Percentiles rank a stretch among this genome's conserved stretches.
phyloP scores from a whole-genome alignment of 2,329 filamentous ascomycete genomes.

The Seiridium unicorne region DNA sequence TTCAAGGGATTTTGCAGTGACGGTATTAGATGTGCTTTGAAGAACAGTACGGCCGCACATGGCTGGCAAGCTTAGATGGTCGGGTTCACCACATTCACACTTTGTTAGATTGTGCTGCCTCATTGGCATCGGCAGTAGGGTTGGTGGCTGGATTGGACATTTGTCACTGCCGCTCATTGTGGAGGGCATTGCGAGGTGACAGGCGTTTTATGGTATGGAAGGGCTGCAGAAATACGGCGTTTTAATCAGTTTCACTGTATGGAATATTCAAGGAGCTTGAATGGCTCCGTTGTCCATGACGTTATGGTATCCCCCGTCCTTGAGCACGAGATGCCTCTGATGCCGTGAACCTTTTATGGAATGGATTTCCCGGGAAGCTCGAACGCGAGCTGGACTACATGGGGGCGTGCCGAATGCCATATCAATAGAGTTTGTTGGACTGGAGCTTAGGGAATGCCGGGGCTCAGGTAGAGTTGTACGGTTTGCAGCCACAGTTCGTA shows the following conservation, averaged over 20 bases:
- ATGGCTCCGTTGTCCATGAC: neutral
- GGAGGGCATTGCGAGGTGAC: neutral
- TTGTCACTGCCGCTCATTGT: too few relatives aligned
- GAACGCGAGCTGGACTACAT: too few relatives aligned
- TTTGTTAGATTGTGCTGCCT: neutral
- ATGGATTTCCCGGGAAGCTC: too few relatives aligned
- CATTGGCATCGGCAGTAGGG: neutral
- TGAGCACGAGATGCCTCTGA: neutral
- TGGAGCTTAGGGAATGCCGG: neutral
- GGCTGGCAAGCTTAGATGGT: too few relatives aligned
- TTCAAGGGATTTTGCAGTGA: neutral
- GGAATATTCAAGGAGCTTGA: neutral
- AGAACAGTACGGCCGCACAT: neutral
- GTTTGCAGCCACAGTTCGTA: neutral
- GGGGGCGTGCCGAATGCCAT: neutral
- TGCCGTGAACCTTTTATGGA: too few relatives aligned
- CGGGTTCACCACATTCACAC: neutral
- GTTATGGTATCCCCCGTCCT: neutral
- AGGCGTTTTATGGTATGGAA: neutral
- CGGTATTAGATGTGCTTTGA: neutral
- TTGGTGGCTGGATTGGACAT: too few relatives aligned
- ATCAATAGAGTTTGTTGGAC: neutral
- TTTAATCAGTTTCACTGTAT: neutral
- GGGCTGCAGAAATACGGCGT: neutral
- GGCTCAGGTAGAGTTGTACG: neutral